Evolutionary conservation across 73 alveolate species (phyloP).

Genomic region (Tetrahymena malaccensis): DNA sequence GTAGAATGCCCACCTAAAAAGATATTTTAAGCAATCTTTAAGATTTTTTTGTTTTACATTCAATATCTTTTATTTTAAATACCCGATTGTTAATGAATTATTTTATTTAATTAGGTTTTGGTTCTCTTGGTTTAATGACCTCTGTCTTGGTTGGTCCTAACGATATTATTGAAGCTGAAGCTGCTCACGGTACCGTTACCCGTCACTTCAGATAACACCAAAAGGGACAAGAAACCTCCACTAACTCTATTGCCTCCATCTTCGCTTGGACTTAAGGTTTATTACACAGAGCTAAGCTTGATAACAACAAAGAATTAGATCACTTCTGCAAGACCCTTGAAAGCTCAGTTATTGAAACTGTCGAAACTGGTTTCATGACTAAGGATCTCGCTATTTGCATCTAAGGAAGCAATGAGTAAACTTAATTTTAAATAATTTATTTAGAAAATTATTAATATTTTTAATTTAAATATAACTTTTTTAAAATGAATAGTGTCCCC

Average conservation of each 20-base stretch:
- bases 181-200: constrained; percentile 91
- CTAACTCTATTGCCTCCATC: constrained; percentile 80
- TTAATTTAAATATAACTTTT: neutral
- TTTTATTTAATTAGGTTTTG: constrained; percentile 25
- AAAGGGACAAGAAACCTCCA: constrained; percentile 76
- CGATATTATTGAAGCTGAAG: constrained; percentile 79
- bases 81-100: neutral
- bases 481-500: neutral
- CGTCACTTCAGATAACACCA: constrained; percentile 79
- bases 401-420: constrained; percentile 33
- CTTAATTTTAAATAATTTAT: neutral
- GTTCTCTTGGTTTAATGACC: constrained; percentile 75
- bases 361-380: constrained; percentile 69
- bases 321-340: constrained; percentile 46
- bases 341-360: constrained; percentile 47
- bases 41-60: no score
- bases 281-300: constrained; percentile 74
- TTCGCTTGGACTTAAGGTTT: constrained; percentile 89
- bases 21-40: no score
- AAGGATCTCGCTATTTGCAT: constrained; percentile 71
- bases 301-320: constrained; percentile 52
- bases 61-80: no score
- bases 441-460: neutral
- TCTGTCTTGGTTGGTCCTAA: constrained; percentile 73
- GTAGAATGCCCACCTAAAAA: no score